phyloP scores from a whole-genome alignment of 1,284 basidiomycete species.

The Trametes polyzona region DNA sequence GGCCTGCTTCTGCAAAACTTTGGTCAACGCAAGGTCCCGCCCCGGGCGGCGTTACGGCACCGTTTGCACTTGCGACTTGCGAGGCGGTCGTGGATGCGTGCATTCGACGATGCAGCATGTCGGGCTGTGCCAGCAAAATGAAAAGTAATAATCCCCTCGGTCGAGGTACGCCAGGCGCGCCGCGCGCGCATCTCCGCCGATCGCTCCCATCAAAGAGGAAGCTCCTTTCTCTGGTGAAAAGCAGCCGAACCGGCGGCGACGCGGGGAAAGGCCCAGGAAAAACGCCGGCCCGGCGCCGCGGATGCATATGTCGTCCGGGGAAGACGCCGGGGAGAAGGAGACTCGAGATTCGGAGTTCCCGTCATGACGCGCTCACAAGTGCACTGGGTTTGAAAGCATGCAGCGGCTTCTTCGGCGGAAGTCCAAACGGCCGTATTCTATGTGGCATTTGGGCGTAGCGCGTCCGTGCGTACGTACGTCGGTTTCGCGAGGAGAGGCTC shows the following conservation, averaged over 20 bases:
- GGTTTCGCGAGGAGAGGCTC: no score
- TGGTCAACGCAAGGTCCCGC: slow-evolving; percentile 1
- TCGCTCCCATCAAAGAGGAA: background rate
- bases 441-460: no score
- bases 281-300: slow-evolving; percentile 6
- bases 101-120: background rate
- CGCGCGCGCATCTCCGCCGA: slow-evolving; percentile 7
- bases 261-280: background rate
- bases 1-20: slow-evolving; percentile 18
- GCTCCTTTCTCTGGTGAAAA: background rate
- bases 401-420: no score
- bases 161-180: background rate
- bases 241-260: background rate
- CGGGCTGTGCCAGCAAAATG: slow-evolving; percentile 4
- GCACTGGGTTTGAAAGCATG: no score
- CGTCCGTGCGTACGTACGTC: no score
- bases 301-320: slow-evolving; percentile 3
- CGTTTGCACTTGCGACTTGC: no score
- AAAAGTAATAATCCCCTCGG: background rate
- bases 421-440: no score
- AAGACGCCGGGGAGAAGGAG: background rate
- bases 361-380: no score
- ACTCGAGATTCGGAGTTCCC: background rate
- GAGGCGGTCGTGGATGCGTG: no score
- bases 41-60: slow-evolving; percentile 3